phyloP scores from a whole-genome alignment of 2,329 filamentous ascomycete genomes.

The Trichophyton simii region DNA sequence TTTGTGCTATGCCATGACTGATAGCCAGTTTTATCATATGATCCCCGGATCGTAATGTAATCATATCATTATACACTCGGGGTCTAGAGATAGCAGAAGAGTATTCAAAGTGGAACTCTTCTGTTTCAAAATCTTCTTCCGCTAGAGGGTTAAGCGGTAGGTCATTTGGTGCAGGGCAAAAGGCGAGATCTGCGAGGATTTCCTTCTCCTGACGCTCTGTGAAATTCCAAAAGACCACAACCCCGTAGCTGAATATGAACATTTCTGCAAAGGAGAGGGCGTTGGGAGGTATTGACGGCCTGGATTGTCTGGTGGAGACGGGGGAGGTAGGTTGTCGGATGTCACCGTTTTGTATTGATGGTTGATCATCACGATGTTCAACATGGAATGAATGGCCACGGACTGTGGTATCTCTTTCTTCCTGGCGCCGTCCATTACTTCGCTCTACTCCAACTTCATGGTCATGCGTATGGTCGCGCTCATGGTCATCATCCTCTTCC shows the following conservation, averaged over 20 bases:
- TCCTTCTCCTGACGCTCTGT: constrained; percentile 93
- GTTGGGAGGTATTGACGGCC: constrained; percentile 45
- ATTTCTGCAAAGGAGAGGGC: constrained; percentile 79
- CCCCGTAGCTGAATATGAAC: constrained; percentile 94
- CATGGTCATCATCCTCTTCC: constrained; percentile 9
- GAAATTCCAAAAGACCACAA: constrained; percentile 98
- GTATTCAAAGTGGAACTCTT: constrained; percentile 98
- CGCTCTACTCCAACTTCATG: constrained; percentile 18
- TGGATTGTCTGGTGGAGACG: neutral
- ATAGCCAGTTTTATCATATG: constrained; percentile 99
- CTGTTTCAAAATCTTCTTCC: constrained; percentile 88
- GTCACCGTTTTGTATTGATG: neutral
- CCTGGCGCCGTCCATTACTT: constrained; percentile 9
- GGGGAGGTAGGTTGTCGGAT: neutral
- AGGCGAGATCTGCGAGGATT: constrained; percentile 85
- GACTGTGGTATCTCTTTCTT: neutral
- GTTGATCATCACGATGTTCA: neutral
- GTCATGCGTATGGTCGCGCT: constrained; percentile 18
- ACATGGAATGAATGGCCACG: neutral
- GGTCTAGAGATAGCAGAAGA: constrained; percentile 73
- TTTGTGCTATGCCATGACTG: constrained; percentile 93
- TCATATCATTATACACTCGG: constrained; percentile 98
- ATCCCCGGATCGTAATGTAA: constrained; percentile 82
- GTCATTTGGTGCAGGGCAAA: constrained; percentile 49
- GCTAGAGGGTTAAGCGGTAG: constrained; percentile 68